Percentiles rank a stretch among this genome's conserved stretches.
Evolutionary conservation across 495 filamentous ascomycete species (phyloP).

Genomic region (Hypomontagnella submonticulosa): DNA sequence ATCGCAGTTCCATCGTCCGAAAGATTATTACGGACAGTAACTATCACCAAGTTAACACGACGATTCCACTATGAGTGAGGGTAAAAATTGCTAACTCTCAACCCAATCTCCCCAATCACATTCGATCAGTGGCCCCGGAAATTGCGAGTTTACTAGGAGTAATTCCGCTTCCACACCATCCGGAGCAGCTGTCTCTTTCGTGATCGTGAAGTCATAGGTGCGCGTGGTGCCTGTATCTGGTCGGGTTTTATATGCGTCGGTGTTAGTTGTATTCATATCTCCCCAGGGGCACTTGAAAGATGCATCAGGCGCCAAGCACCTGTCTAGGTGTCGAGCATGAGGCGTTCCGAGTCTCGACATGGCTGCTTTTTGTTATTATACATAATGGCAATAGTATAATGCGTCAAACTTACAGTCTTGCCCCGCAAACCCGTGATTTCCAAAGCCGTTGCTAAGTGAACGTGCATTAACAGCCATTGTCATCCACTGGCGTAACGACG

Average conservation of each 20-base stretch:
- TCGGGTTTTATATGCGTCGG: slow-evolving; percentile 7
- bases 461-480: slow-evolving; percentile 1
- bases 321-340: not conserved
- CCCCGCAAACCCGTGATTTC: slow-evolving; percentile 8
- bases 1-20: slow-evolving; percentile 51
- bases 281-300: slow-evolving; percentile 5
- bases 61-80: too few species aligned
- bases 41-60: slow-evolving; percentile 28
- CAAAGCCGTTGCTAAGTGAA: slow-evolving; percentile 3
- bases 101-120: slow-evolving; percentile 69
- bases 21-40: slow-evolving; percentile 39
- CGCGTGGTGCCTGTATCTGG: slow-evolving; percentile 55
- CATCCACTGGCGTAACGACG: not conserved
- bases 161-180: slow-evolving; percentile 56
- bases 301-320: slow-evolving; percentile 1
- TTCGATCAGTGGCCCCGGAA: slow-evolving; percentile 65
- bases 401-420: not conserved
- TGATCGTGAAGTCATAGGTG: slow-evolving; percentile 62
- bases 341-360: slow-evolving; percentile 16
- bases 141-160: slow-evolving; percentile 67
- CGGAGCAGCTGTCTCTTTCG: slow-evolving; percentile 55
- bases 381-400: not conserved
- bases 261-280: slow-evolving; percentile 19
- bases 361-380: slow-evolving; percentile 1
- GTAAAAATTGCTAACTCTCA: slow-evolving; percentile 46